Evolutionary conservation across 257 asterid genomes (phyloP), one percentile per base, ranked within the genome.

Genomic region (Ilex asprella): DNA sequence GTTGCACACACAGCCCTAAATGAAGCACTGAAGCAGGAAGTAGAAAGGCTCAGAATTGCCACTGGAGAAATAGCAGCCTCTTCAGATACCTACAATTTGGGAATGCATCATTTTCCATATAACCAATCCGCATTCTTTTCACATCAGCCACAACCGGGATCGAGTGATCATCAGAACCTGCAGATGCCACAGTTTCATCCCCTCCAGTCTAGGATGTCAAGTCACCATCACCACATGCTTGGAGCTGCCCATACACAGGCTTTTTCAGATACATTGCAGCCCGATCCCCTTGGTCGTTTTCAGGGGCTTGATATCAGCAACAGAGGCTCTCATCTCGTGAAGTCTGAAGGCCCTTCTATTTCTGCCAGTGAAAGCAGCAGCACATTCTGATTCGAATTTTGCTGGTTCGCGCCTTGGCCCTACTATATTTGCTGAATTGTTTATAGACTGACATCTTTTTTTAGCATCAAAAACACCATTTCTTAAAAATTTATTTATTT

Each of bases 11-110:
- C 91, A 89, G 96, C 93, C 49, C 78, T 86, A 43, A 89, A 89
- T 16, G 96, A 89, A 76, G 95, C 96, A 65, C 80, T 89, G 79
- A 86, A 81, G 80, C 90, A 82, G 62, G 96, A 89, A 78, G 95
- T 89, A 31, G 96, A 86, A 54, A 79, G 96, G 62, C 86, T 89
- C 32, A 82, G 86, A 72, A 73, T 84, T 31, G 94, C 95, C 41
- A 89, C 96, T 0, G 96, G 96, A 66, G 94, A 89, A 64, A 73
- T 83, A n/a, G 68, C 95, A 44, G 62, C 83, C 58, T 50, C 74
- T 16, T 75, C 94, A 21, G 97, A 89, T 13, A 67, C 82, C 3
- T 85, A 76, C 78, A 71, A 32, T 60, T 43, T 79, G 59, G 78
- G 84, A 61, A 81, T 86, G 89, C 91, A 88, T 63, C 89, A 88